Conservation (phyloP, 768 basidiomycete genomes). For the Tricholoma bakamatsutake region DNA sequence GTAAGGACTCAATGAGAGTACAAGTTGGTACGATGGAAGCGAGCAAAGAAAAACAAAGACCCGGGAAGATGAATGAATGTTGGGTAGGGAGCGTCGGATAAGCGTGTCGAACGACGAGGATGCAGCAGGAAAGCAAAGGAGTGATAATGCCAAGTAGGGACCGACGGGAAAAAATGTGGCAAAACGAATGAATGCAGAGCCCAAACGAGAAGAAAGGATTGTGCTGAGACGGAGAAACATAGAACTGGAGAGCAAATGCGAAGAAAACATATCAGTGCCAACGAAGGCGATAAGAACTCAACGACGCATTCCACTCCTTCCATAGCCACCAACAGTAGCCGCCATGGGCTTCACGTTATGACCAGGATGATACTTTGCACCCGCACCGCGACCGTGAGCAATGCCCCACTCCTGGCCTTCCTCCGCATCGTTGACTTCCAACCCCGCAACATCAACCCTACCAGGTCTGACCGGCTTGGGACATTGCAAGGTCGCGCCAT, state of each 20-base stretch:
- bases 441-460: neutral
- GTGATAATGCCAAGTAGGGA: neutral
- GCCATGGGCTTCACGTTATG: neutral
- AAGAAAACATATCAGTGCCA: neutral
- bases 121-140: neutral
- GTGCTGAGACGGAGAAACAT: neutral
- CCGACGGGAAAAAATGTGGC: neutral
- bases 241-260: neutral
- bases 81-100: neutral
- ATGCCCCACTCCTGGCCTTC: slow-evolving; percentile 5
- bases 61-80: neutral
- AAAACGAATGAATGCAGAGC: neutral
- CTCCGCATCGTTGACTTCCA: slow-evolving; percentile 6
- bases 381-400: neutral
- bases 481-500: slow-evolving; percentile 8
- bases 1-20: neutral
- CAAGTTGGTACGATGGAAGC: neutral
- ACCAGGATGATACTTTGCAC: neutral
- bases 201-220: neutral
- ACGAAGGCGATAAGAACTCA: neutral
- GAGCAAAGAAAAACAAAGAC: neutral
- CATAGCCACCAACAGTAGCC: slow-evolving; percentile 11
- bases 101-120: neutral
- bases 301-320: slow-evolving; percentile 4
- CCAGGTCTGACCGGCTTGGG: neutral